Percentiles rank a stretch among this genome's conserved stretches.
Conservation (phyloP, 192 early-diverging fungal species). For the Rhizoclosmatium globosum region DNA sequence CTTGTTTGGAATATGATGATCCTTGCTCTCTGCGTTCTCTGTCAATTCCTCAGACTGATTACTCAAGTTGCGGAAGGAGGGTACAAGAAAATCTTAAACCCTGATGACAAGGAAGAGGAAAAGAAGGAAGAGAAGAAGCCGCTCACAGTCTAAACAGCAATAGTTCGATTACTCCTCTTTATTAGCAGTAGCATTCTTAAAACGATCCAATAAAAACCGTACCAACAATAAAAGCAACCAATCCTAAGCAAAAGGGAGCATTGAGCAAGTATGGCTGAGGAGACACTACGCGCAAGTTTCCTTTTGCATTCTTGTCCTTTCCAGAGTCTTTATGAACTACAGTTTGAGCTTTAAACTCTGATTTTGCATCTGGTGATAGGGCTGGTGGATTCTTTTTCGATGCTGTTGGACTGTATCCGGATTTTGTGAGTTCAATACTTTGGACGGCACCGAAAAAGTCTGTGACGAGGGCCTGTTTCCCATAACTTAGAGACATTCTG, state of each 20-base stretch:
- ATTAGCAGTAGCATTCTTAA: too few species aligned
- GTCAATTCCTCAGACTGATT: background rate
- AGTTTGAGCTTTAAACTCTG: background rate
- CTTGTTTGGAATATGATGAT: constrained; percentile 22
- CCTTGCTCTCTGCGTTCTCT: background rate
- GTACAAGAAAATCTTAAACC: too few species aligned
- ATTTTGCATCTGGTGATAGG: background rate
- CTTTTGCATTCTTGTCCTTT: background rate
- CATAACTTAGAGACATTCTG: background rate
- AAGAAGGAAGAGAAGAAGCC: too few species aligned
- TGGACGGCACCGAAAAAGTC: constrained; percentile 98
- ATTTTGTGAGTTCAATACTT: constrained; percentile 80
- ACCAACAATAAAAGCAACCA: constrained; percentile 1
- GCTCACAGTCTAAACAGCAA: too few species aligned
- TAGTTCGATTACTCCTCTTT: too few species aligned
- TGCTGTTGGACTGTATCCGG: constrained; percentile 15
- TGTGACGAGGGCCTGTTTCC: constrained; percentile 72
- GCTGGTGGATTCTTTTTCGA: too few species aligned
- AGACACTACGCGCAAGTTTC: constrained; percentile 1
- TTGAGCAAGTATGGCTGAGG: constrained; percentile 11
- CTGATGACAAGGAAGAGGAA: too few species aligned
- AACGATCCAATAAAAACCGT: background rate
- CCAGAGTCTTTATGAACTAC: background rate
- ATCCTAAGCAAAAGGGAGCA: constrained; percentile 9
- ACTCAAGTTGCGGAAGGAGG: too few species aligned